Base-by-base conservation (phyloP, 2,329 filamentous ascomycete species). In the Fusarium anthophilum region DNA sequence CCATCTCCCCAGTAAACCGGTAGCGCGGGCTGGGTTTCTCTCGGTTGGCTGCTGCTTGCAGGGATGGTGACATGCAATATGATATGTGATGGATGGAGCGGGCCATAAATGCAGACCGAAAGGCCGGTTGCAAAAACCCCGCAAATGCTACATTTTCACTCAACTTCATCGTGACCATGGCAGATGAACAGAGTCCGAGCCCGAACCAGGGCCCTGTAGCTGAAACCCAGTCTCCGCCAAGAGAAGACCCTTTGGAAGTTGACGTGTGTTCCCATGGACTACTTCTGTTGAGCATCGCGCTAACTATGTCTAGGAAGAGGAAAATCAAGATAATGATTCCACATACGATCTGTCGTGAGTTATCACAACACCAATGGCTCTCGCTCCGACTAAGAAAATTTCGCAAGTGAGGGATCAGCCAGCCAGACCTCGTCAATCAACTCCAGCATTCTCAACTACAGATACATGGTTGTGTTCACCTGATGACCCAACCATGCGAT, bases 361-460 rank as follows among this genome's bases (percentile, higher is more conserved):
- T 11, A 44, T 24, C 41, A 7, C 41, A 11, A 24, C n/a, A 44
- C n/a, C 15, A 24, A 24, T 24, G n/a, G 15, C n/a, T 44, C 9
- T 17, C 41, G 41, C 6, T 10, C 15, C 6, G 9, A 24, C 41
- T 44, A 44, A 44, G 2, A 37, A 3, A 4, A 11, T 7, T 0
- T 44, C 15, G 15, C 41, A 12, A 44, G 41, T 0, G 41, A 44
- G 9, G 41, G 41, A 15, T 44, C 41, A 17, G 41, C 15, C n/a
- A 44, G 41, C n/a, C 41, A 44, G 41, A 24, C 41, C 15, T 44
- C 41, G 8, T 44, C 41, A 44, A 44, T 44, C 15, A 44, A 44
- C 41, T 44, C 41, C 15, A 44, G 41, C 41, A 44, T 44, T 24
- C 41, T 44, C 9, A 44, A 44, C 6, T 44, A 44, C 2, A 44